Conservation (phyloP, 2,329 filamentous ascomycete species). For the Penicillium sp. region DNA sequence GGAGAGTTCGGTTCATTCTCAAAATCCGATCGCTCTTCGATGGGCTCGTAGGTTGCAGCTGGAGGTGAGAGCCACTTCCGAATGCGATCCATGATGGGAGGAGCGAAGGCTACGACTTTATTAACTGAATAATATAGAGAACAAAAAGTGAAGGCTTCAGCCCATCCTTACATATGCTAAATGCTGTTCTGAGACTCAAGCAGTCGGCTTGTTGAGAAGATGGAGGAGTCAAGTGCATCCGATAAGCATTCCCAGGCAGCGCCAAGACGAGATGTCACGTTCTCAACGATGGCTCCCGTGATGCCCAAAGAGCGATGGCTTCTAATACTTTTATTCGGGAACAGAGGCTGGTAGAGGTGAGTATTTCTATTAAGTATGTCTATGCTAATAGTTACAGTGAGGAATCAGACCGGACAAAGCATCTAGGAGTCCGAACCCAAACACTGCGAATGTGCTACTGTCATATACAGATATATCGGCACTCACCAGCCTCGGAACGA, state of each 20-base stretch:
- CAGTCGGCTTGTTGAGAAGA: not conserved
- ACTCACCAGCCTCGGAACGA: conserved; percentile 3
- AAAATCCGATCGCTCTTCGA: conserved; percentile 32
- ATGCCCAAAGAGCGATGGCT: not conserved
- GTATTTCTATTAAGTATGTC: conserved; percentile 23
- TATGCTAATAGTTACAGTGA: conserved; percentile 20
- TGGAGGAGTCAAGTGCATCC: conserved; percentile 5
- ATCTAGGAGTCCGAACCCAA: not conserved
- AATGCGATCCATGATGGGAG: conserved; percentile 39
- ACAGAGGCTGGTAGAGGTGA: conserved; percentile 17
- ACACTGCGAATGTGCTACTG: conserved; percentile 6
- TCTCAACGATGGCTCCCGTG: conserved; percentile 11
- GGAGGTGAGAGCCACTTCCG: conserved; percentile 38
- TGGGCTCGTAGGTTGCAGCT: conserved; percentile 35
- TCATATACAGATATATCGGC: conserved; percentile 22
- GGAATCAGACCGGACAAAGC: not conserved
- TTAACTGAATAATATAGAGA: not conserved
- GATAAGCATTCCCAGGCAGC: conserved; percentile 16
- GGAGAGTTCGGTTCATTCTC: conserved; percentile 36
- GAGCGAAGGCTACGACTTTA: conserved; percentile 3
- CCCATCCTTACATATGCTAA: conserved; percentile 19
- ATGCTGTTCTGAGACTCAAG: too few relatives aligned
- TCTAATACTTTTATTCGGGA: not conserved
- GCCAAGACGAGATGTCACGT: conserved; percentile 12
- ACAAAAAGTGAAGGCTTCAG: conserved; percentile 4